Evolutionary conservation across 331 rosid genomes (phyloP).

Genomic region (Pyrus hybrid): DNA sequence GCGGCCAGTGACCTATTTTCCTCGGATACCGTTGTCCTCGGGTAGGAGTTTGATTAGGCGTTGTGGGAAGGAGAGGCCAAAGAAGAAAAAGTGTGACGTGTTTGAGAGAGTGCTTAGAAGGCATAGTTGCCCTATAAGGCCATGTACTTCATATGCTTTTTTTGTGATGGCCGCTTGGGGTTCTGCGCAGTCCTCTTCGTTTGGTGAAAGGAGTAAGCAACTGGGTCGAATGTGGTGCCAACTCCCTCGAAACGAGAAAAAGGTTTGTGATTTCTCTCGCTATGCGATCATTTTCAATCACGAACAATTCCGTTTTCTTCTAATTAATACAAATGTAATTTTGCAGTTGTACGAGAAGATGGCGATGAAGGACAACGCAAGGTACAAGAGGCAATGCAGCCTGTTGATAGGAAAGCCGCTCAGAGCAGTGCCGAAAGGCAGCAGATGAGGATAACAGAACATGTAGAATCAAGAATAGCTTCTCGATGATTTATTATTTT

Average conservation of each 20-base stretch:
- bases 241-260: constrained; percentile 13
- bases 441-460: not conserved
- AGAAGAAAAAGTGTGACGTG: not conserved
- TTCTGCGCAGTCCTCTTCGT: constrained; percentile 2
- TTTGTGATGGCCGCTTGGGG: constrained; percentile 23
- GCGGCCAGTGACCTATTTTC: constrained; percentile 4
- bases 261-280: not conserved
- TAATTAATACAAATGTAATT: not conserved
- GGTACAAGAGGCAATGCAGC: constrained; percentile 18
- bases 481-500: not conserved
- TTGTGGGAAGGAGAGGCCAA: constrained; percentile 2
- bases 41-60: not conserved
- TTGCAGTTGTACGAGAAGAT: constrained; percentile 15
- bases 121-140: constrained; percentile 15
- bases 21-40: not conserved
- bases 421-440: not conserved
- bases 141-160: constrained; percentile 23
- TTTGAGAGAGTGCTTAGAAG: constrained; percentile 20
- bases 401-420: constrained; percentile 1
- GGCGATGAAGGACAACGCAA: constrained; percentile 23
- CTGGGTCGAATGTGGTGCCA: constrained; percentile 14
- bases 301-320: too few relatives aligned
- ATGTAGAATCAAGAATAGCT: not conserved
- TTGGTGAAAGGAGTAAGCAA: constrained; percentile 17
- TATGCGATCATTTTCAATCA: too few relatives aligned